These are phyloP conservation scores for Blumeria hordei DNA, from an alignment of 2,329 filamentous ascomycete genomes.

Conservation along the genomic window DNA sequence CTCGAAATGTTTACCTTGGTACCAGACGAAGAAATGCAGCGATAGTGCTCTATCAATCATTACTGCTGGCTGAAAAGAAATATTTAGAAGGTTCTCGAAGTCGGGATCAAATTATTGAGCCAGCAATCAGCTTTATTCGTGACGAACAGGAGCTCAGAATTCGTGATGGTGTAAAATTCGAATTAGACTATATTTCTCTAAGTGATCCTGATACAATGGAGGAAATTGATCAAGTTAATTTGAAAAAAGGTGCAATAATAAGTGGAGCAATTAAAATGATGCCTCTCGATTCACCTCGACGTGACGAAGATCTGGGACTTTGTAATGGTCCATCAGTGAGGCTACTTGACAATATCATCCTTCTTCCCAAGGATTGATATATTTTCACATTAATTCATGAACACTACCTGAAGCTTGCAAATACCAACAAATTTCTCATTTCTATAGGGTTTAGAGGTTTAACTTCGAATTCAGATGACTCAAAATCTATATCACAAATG, in stretches of 20 bases:
- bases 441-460: too few relatives aligned
- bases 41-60: conserved; percentile 42
- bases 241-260: conserved; percentile 49
- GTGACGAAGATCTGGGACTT: conserved; percentile 53
- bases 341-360: conserved; percentile 80
- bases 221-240: conserved; percentile 51
- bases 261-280: conserved; percentile 84
- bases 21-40: conserved; percentile 45
- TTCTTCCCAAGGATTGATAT: conserved; percentile 20
- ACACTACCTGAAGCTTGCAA: too few relatives aligned
- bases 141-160: conserved; percentile 35
- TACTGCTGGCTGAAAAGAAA: conserved; percentile 43
- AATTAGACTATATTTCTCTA: conserved; percentile 81
- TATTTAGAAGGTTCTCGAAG: conserved; percentile 29
- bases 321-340: conserved; percentile 52
- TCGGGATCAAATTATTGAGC: conserved; percentile 44
- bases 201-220: conserved; percentile 66
- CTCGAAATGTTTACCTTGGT: conserved; percentile 81
- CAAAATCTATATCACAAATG: too few relatives aligned
- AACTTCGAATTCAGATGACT: too few relatives aligned
- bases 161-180: conserved; percentile 39
- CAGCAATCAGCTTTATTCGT: conserved; percentile 37
- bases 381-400: too few relatives aligned
- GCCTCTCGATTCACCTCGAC: conserved; percentile 43
- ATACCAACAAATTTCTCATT: too few relatives aligned